Conservation (phyloP, 192 early-diverging fungal species). For the Backusella liffmaniae region DNA sequence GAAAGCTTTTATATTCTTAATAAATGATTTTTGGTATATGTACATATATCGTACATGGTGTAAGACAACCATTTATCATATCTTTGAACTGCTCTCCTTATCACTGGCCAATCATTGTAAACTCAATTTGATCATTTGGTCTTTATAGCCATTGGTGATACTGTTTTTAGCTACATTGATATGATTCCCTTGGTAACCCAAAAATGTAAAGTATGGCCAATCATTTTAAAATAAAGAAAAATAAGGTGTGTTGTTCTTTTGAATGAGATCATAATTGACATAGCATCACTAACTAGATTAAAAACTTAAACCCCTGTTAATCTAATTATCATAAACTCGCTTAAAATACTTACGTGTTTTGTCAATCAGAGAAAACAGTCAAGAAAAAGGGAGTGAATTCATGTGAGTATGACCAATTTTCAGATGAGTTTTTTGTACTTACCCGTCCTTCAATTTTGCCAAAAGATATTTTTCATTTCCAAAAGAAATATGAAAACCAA, state of each 20-base stretch:
- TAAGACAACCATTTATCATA: not conserved
- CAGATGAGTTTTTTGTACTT: not conserved
- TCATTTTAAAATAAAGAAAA: too few relatives aligned
- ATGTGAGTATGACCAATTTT: slow-evolving; percentile 2
- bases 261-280: too few relatives aligned
- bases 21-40: not conserved
- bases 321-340: too few relatives aligned
- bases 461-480: too few relatives aligned
- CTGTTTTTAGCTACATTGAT: not conserved
- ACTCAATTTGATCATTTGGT: not conserved
- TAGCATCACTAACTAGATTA: too few relatives aligned
- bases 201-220: too few relatives aligned
- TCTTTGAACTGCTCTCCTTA: not conserved
- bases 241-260: too few relatives aligned
- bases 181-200: not conserved
- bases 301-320: too few relatives aligned
- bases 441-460: too few relatives aligned
- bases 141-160: not conserved
- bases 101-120: not conserved
- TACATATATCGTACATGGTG: not conserved
- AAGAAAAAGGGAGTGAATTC: not conserved
- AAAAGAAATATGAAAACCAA: too few relatives aligned
- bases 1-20: not conserved
- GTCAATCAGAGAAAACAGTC: not conserved
- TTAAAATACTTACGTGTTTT: not conserved